Conservation (phyloP, 441 rosid species). For the Syzygium syzygioides region DNA sequence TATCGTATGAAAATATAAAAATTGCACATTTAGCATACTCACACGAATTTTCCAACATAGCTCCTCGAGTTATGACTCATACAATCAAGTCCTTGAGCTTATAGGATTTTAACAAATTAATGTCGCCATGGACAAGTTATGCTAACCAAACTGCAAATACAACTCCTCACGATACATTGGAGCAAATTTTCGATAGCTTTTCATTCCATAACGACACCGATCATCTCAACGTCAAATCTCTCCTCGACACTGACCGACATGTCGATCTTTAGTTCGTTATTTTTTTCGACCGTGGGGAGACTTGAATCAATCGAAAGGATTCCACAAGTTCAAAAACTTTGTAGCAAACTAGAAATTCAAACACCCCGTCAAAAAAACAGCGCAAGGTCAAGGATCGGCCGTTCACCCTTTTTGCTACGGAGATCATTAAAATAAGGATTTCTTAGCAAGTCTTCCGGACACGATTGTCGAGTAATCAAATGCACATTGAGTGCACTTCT, state of each 20-base stretch:
- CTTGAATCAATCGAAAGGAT: background rate
- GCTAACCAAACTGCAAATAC: background rate
- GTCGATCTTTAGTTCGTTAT: background rate
- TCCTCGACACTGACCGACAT: background rate
- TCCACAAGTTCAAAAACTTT: background rate
- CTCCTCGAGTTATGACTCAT: background rate
- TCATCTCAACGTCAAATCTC: background rate
- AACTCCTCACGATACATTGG: background rate
- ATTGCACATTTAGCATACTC: background rate
- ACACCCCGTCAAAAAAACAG: background rate
- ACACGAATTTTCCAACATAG: background rate
- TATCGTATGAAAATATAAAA: background rate
- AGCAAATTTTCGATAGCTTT: background rate
- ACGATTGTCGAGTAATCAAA: background rate
- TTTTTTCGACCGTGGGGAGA: background rate
- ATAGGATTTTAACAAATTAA: background rate
- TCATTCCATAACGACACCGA: background rate
- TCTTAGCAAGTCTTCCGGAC: background rate
- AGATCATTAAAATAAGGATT: background rate
- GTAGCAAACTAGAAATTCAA: background rate
- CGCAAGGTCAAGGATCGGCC: background rate
- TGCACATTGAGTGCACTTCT: background rate
- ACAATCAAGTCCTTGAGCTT: background rate
- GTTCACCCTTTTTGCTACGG: background rate
- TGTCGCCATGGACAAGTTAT: background rate